Percentiles rank a stretch among this genome's conserved stretches.
These are phyloP conservation scores for Alternaria metachromatica DNA, from an alignment of 2,329 filamentous ascomycete species.

Conservation along the genomic window DNA sequence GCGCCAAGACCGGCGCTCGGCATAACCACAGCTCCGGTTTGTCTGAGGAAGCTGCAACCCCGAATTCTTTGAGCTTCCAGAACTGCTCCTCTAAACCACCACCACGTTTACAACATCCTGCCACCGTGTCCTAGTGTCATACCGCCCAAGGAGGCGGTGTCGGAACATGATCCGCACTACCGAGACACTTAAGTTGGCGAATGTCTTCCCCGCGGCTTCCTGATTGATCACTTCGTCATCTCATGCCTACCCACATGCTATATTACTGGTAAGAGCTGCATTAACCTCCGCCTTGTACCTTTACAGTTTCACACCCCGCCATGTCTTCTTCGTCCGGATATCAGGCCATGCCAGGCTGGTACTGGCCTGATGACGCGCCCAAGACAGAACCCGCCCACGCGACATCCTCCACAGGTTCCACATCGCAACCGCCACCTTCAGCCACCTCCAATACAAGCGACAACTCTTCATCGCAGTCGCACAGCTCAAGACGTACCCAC, in stretches of 20 bases:
- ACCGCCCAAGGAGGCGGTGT: constrained; percentile 23
- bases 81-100: constrained; percentile 21
- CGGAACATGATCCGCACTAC: constrained; percentile 26
- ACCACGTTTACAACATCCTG: constrained; percentile 20
- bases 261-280: constrained; percentile 29
- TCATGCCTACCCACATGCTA: constrained; percentile 24
- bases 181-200: constrained; percentile 26
- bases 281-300: constrained; percentile 20
- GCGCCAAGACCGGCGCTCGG: constrained; percentile 27
- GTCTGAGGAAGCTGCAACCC: constrained; percentile 6
- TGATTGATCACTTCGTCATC: constrained; percentile 29
- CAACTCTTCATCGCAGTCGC: constrained; percentile 20
- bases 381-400: constrained; percentile 32
- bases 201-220: constrained; percentile 27
- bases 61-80: constrained; percentile 24
- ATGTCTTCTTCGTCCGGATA: constrained; percentile 54
- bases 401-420: constrained; percentile 18
- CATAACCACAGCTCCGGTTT: constrained; percentile 15
- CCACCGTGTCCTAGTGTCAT: constrained; percentile 39
- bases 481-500: constrained; percentile 48
- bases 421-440: constrained; percentile 21
- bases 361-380: constrained; percentile 56
- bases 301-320: not conserved
- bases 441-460: constrained; percentile 19
- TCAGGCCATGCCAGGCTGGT: constrained; percentile 53